Evolutionary conservation across 306 rosid genomes (phyloP).

Genomic region (Dryas octopetala): DNA sequence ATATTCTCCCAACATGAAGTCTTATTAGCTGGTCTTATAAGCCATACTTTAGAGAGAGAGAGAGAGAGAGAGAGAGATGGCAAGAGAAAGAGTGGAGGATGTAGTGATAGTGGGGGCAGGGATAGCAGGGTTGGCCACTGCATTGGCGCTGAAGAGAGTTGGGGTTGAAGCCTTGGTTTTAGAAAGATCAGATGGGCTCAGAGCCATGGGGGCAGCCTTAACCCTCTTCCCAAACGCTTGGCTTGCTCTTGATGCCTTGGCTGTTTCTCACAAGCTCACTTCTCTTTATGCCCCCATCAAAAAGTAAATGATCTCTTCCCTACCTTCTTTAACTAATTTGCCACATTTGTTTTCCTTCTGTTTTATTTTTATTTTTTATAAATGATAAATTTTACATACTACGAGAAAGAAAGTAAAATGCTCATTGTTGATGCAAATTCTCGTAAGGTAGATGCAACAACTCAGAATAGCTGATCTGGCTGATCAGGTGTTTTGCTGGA

Average conservation of each 20-base stretch:
- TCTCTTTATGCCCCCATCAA: not conserved
- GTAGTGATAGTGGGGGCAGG: slow-evolving; percentile 24
- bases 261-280: slow-evolving; percentile 11
- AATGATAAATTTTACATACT: too few relatives aligned
- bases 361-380: too few relatives aligned
- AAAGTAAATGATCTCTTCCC: not conserved
- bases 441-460: too few relatives aligned
- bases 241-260: slow-evolving; percentile 19
- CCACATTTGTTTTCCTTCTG: too few relatives aligned
- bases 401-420: too few relatives aligned
- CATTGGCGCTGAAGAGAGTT: slow-evolving; percentile 22
- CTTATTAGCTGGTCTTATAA: too few relatives aligned
- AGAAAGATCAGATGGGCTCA: slow-evolving; percentile 9
- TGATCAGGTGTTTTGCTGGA: too few relatives aligned
- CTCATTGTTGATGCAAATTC: too few relatives aligned
- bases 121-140: slow-evolving; percentile 25
- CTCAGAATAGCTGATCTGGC: too few relatives aligned
- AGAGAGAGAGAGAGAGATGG: not conserved
- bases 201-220: slow-evolving; percentile 8
- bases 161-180: slow-evolving; percentile 20
- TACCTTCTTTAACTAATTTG: not conserved
- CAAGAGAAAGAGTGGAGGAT: not conserved
- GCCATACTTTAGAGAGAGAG: too few relatives aligned
- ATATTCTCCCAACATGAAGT: too few relatives aligned
- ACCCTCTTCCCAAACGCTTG: slow-evolving; percentile 19